These are phyloP conservation scores for Eucalyptus leucophloia DNA, from an alignment of 345 rosid genomes.

Conservation along the genomic window DNA sequence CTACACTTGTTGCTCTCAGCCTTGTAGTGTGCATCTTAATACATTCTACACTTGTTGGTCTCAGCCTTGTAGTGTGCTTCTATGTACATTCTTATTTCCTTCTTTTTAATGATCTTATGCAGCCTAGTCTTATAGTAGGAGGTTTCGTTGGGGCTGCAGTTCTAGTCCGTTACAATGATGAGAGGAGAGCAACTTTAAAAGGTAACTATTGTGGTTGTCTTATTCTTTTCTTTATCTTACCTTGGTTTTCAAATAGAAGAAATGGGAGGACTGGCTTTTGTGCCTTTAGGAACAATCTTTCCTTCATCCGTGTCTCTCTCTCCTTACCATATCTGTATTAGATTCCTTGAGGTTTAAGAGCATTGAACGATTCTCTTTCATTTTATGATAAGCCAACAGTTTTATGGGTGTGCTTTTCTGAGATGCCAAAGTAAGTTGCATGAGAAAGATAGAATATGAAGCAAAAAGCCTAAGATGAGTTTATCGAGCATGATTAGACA, in stretches of 20 bases:
- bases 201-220: constrained; percentile 20
- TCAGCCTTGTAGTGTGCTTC: not conserved
- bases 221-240: not conserved
- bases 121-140: constrained; percentile 46
- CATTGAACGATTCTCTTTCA: not conserved
- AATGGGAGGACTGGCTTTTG: not conserved
- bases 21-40: not conserved
- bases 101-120: not conserved
- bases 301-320: not conserved
- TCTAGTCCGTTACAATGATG: constrained; percentile 64
- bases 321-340: not conserved
- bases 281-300: not conserved
- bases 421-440: not conserved
- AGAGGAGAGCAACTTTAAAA: constrained; percentile 54
- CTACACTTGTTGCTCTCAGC: not conserved
- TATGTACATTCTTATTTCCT: not conserved
- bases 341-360: not conserved
- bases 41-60: not conserved
- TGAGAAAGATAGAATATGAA: not conserved
- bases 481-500: not conserved
- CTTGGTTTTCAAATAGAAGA: not conserved
- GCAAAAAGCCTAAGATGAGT: not conserved
- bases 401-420: not conserved
- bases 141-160: constrained; percentile 52
- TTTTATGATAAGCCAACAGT: not conserved